Conservation (phyloP, 2,329 filamentous ascomycete genomes). For the Cladosporium velox region DNA sequence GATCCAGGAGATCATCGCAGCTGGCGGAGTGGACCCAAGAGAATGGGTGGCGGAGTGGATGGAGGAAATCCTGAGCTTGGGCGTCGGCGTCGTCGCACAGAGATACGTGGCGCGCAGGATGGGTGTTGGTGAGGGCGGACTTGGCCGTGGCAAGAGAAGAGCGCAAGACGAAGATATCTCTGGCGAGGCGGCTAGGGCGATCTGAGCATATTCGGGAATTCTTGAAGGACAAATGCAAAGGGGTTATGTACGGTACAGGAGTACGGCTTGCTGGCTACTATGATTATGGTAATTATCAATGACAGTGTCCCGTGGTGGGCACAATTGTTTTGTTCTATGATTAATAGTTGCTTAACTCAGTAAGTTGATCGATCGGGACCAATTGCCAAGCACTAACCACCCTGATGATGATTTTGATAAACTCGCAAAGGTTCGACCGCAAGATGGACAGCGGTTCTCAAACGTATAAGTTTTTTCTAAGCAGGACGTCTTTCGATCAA, state of each 20-base stretch:
- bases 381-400: too few species aligned
- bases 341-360: not conserved
- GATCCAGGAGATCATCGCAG: constrained; percentile 79
- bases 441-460: too few species aligned
- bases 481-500: not conserved
- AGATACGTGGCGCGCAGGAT: constrained; percentile 92
- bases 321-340: not conserved
- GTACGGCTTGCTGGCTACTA: not conserved
- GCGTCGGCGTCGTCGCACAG: constrained; percentile 85
- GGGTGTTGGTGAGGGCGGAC: constrained; percentile 85
- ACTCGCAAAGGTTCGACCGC: not conserved
- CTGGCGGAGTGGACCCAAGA: constrained; percentile 78
- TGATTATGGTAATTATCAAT: constrained; percentile 3
- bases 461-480: too few species aligned
- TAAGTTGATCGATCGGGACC: too few species aligned
- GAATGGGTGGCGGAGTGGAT: constrained; percentile 99
- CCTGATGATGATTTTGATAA: not conserved
- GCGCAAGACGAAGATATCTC: constrained; percentile 57
- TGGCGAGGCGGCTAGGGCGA: constrained; percentile 62
- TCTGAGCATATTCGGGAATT: constrained; percentile 26
- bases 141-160: constrained; percentile 59
- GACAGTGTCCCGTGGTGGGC: not conserved
- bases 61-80: constrained; percentile 78
- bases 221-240: not conserved
- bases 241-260: not conserved